Percentiles rank a stretch among this genome's conserved stretches.
These are phyloP conservation scores for Thymus quinquecostatus DNA, from an alignment of 257 asterid genomes.

Conservation along the genomic window DNA sequence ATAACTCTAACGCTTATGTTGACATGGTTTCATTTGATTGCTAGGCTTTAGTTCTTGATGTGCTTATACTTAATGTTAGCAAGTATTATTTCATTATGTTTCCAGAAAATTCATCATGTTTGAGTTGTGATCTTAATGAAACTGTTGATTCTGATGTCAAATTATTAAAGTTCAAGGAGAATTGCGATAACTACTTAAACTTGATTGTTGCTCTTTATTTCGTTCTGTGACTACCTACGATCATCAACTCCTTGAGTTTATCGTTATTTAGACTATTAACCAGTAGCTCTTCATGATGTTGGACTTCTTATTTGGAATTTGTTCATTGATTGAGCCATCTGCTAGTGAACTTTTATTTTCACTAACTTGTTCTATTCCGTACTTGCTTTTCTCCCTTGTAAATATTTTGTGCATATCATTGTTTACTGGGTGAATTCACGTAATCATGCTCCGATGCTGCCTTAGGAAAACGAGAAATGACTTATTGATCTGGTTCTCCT, in stretches of 20 bases:
- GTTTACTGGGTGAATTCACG: not conserved
- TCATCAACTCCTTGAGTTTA: not conserved
- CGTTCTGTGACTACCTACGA: not conserved
- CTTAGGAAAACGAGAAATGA: not conserved
- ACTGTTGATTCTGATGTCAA: not conserved
- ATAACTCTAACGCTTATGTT: not conserved
- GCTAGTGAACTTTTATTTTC: not conserved
- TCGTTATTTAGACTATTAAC: not conserved
- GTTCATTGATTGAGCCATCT: not conserved
- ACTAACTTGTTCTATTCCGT: not conserved
- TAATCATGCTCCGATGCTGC: not conserved
- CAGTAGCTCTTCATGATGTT: constrained; percentile 1
- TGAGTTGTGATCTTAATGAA: not conserved
- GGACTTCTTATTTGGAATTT: not conserved
- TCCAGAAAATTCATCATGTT: not conserved
- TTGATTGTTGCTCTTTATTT: not conserved
- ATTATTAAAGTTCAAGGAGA: not conserved
- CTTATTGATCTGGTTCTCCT: not conserved
- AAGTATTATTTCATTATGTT: constrained; percentile 1
- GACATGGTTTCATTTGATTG: constrained; percentile 4
- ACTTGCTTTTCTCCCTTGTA: too few species aligned
- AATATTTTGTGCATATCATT: too few species aligned
- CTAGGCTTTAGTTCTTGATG: not conserved
- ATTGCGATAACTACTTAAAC: not conserved
- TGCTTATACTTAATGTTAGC: not conserved